These are phyloP conservation scores for Nothomitra cinnamomea DNA, from an alignment of 2,329 filamentous ascomycete species.

Conservation along the genomic window DNA sequence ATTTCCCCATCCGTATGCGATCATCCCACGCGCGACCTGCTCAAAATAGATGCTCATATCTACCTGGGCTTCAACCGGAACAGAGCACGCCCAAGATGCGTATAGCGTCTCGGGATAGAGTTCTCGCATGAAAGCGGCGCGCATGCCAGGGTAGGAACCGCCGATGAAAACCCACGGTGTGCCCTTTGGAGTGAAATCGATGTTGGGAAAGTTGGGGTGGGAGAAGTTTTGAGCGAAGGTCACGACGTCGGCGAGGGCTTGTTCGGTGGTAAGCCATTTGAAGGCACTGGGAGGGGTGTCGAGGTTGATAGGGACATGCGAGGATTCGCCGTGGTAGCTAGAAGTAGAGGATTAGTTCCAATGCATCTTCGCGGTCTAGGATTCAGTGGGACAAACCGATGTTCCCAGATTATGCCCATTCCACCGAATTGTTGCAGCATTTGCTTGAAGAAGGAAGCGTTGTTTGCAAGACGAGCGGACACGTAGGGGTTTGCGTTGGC, in stretches of 20 bases:
- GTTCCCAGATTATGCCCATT: conserved; percentile 24
- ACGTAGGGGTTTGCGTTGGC: conserved; percentile 16
- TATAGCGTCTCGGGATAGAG: conserved; percentile 25
- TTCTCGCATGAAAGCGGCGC: conserved; percentile 26
- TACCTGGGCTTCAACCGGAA: conserved; percentile 28
- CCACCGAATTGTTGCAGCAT: conserved; percentile 20
- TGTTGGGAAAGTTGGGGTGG: conserved; percentile 17
- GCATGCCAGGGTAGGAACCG: conserved; percentile 28
- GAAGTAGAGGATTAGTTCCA: too few relatives aligned
- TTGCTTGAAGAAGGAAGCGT: conserved; percentile 20
- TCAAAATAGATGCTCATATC: conserved; percentile 35
- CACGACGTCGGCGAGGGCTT: conserved; percentile 25
- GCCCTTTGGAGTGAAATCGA: conserved; percentile 22
- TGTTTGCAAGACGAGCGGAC: conserved; percentile 16
- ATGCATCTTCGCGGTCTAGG: too few relatives aligned
- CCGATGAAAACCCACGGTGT: conserved; percentile 31
- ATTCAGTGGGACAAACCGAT: conserved; percentile 9
- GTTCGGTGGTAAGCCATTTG: conserved; percentile 22
- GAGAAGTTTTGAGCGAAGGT: conserved; percentile 24
- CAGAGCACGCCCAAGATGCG: conserved; percentile 25
- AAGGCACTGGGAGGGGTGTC: conserved; percentile 20
- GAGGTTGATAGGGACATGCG: conserved; percentile 15
- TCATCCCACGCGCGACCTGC: conserved; percentile 30
- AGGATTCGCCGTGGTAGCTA: conserved; percentile 24
- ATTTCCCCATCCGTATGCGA: conserved; percentile 24